phyloP scores from a whole-genome alignment of 2,329 filamentous ascomycete genomes.

The Chrysoporthe cubensis region DNA sequence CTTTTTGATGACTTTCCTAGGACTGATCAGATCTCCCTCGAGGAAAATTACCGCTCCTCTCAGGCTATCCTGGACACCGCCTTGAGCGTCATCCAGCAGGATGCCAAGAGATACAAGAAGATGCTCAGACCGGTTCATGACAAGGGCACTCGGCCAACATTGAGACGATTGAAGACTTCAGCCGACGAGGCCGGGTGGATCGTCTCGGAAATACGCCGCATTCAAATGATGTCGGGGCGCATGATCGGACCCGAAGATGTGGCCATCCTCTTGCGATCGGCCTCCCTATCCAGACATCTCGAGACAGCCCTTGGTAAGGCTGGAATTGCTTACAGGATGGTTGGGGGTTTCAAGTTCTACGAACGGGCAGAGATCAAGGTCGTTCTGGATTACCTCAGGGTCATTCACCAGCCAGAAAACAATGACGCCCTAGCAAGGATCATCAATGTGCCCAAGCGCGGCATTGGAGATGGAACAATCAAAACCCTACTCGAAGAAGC shows the following conservation, averaged over 20 bases:
- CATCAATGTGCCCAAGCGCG: constrained; percentile 81
- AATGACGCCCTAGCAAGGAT: constrained; percentile 84
- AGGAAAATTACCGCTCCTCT: constrained; percentile 94
- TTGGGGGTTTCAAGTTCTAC: constrained; percentile 88
- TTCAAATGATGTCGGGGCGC: constrained; percentile 70
- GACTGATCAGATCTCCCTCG: constrained; percentile 80
- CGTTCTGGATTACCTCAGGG: constrained; percentile 83
- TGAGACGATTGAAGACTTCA: constrained; percentile 73
- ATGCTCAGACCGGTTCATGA: constrained; percentile 78
- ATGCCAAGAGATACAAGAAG: constrained; percentile 79
- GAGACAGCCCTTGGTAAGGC: constrained; percentile 80
- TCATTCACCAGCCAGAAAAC: constrained; percentile 82
- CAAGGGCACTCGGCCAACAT: constrained; percentile 77
- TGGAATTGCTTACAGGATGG: constrained; percentile 89
- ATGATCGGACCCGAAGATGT: constrained; percentile 78
- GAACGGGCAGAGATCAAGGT: constrained; percentile 88
- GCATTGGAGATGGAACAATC: constrained; percentile 79
- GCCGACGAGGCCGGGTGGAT: constrained; percentile 85
- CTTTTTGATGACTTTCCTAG: constrained; percentile 77
- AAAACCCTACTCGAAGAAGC: constrained; percentile 77
- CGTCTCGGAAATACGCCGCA: constrained; percentile 77
- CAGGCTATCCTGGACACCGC: constrained; percentile 81
- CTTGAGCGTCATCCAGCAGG: constrained; percentile 87
- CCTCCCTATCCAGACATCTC: constrained; percentile 80
- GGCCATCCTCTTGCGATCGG: constrained; percentile 85